Base-by-base conservation (phyloP, 768 basidiomycete genomes). In the Leccinum sublutescens region DNA sequence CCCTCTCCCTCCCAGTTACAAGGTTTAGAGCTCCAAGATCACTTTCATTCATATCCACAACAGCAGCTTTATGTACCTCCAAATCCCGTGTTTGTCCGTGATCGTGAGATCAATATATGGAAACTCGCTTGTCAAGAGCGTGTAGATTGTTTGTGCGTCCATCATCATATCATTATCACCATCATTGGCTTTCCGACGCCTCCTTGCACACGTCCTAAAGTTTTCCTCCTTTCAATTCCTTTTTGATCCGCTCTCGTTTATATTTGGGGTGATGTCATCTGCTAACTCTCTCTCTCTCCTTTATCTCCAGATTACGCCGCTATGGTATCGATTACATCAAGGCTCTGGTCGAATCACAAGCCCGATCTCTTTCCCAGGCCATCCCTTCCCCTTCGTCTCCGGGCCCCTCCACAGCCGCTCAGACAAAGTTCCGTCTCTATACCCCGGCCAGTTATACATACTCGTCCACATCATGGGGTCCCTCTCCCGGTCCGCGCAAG, bases 51-150 rank as follows among this genome's bases (percentile, higher is more conserved):
- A 12, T 71, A 68, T 60, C 52, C 64, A 43, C 68, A 57, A 50
- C 64, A 62, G 11, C 69, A 65, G 10, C 62, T 71, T 45, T 71
- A 71, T 63, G 66, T 70, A 56, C 66, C 68, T 19, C 70, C 66
- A 15, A 58, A 59, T 52, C 72, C 73, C 17, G 64, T 64, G 29
- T 63, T 69, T 51, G 68, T 65, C 55, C 73, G 71, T 27, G 73
- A 74, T 65, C 64, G 72, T 21, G 72, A 73, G 49, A 67, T 74
- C 64, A 73, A 73, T 56, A 73, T 73, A 53, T 73, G 72, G 72
- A 73, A 73, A 60, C 62, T 73, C 15, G 72, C 72, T 14, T 73
- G 72, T 52, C 72, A 74, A 61, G 72, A 73, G 61, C 69, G 72
- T 48, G 72, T 73, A 60, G 72, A 73, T 55, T 73, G 61, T 61